Conservation (phyloP, 805 yeast species). For the Teunomyces stri region DNA sequence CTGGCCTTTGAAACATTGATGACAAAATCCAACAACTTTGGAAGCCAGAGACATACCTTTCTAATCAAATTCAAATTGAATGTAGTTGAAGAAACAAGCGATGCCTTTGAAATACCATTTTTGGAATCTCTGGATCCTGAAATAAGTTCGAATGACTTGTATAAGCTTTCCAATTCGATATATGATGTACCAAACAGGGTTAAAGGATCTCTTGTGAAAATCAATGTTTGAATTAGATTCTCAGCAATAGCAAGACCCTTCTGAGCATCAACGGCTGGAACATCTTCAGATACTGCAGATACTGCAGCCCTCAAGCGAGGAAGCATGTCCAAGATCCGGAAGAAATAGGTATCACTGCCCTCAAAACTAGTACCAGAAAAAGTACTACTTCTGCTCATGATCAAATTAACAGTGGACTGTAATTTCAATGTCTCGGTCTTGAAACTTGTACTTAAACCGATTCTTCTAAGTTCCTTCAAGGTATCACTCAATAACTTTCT, state of each 20-base stretch:
- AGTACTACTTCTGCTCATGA: slow-evolving; percentile 55
- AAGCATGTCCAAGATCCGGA: slow-evolving; percentile 69
- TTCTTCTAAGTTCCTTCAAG: slow-evolving; percentile 65
- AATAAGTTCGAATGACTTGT: slow-evolving; percentile 14
- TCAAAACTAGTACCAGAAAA: slow-evolving; percentile 38
- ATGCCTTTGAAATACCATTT: slow-evolving; percentile 13
- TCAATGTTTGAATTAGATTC: slow-evolving; percentile 58
- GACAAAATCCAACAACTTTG: slow-evolving; percentile 37
- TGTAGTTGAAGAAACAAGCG: slow-evolving; percentile 16
- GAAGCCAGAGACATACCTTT: slow-evolving; percentile 27
- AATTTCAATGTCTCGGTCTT: slow-evolving; percentile 63
- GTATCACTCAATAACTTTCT: slow-evolving; percentile 73
- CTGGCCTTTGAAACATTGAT: slow-evolving; percentile 13
- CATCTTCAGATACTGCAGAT: slow-evolving; percentile 61
- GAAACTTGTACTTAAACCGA: slow-evolving; percentile 71
- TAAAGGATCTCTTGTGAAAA: slow-evolving; percentile 52
- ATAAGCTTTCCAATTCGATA: slow-evolving; percentile 11
- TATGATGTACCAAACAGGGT: slow-evolving; percentile 21
- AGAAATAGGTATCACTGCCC: slow-evolving; percentile 53
- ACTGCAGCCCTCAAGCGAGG: slow-evolving; percentile 75
- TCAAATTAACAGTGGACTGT: slow-evolving; percentile 60
- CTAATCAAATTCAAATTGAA: slow-evolving; percentile 16
- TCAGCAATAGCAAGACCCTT: slow-evolving; percentile 78
- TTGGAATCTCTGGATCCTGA: slow-evolving; percentile 11
- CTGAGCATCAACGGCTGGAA: slow-evolving; percentile 70